Conservation (phyloP, 2,329 filamentous ascomycete species). For the Camptophora hylomeconis region DNA sequence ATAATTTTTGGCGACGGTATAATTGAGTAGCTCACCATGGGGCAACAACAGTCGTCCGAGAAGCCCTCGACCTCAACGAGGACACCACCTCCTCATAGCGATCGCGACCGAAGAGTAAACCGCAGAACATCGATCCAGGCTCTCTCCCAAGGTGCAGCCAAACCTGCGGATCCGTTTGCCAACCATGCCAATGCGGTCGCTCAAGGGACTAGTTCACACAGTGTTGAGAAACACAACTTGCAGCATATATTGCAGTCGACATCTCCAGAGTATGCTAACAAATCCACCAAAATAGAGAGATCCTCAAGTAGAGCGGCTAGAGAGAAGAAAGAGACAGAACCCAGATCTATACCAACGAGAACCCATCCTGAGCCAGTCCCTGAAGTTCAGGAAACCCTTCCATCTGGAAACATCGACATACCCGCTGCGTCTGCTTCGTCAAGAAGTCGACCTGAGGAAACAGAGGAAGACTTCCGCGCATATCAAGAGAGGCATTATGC, state of each 20-base stretch:
- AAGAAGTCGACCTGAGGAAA: slow-evolving; percentile 8
- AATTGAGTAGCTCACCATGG: too few species aligned
- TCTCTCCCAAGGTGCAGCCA: slow-evolving; percentile 26
- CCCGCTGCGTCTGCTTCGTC: slow-evolving; percentile 15
- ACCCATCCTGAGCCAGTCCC: slow-evolving; percentile 8
- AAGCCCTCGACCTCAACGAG: slow-evolving; percentile 11
- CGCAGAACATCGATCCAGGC: slow-evolving; percentile 29
- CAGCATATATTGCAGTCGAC: slow-evolving; percentile 31
- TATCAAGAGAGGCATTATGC: slow-evolving; percentile 13
- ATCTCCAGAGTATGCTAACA: slow-evolving; percentile 20
- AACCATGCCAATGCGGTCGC: slow-evolving; percentile 30
- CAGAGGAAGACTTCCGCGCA: slow-evolving; percentile 9
- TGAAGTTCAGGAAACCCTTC: slow-evolving; percentile 25
- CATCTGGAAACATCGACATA: slow-evolving; percentile 19
- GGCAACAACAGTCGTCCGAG: slow-evolving; percentile 17
- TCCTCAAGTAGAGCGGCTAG: slow-evolving; percentile 10
- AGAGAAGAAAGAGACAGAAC: slow-evolving; percentile 18
- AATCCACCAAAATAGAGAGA: slow-evolving; percentile 10
- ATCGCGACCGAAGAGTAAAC: slow-evolving; percentile 25
- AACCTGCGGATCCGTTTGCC: slow-evolving; percentile 30
- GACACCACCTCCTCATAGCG: slow-evolving; percentile 14
- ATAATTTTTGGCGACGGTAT: too few species aligned
- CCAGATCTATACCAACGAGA: slow-evolving; percentile 7
- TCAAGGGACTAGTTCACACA: slow-evolving; percentile 22
- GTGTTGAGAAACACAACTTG: slow-evolving; percentile 20